Conservation (phyloP, 1,284 basidiomycete species). For the Puccinia coronata region DNA sequence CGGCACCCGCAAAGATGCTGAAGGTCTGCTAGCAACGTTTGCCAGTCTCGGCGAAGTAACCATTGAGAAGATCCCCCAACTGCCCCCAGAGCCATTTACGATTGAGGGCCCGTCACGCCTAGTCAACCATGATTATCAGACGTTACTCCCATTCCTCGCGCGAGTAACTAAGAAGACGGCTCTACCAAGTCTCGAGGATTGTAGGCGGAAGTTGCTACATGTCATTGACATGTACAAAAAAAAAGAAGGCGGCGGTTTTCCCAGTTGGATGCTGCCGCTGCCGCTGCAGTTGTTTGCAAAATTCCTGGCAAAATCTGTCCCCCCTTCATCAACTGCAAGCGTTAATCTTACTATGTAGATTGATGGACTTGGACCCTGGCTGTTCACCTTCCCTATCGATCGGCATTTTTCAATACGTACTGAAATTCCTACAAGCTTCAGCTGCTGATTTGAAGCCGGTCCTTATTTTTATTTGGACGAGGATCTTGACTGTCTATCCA, state of each 20-base stretch:
- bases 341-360: conserved; percentile 43
- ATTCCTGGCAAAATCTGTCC: conserved; percentile 82
- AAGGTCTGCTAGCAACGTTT: conserved; percentile 77
- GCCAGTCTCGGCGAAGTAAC: conserved; percentile 81
- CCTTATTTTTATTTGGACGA: conserved; percentile 49
- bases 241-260: conserved; percentile 78
- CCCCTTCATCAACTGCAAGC: conserved; percentile 42
- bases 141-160: conserved; percentile 75
- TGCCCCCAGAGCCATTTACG: conserved; percentile 75
- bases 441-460: conserved; percentile 48
- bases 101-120: conserved; percentile 64
- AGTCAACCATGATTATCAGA: conserved; percentile 67
- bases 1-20: conserved; percentile 79
- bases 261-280: conserved; percentile 83
- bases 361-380: conserved; percentile 50
- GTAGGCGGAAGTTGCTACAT: conserved; percentile 70
- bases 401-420: conserved; percentile 49
- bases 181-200: conserved; percentile 73
- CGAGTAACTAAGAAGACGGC: conserved; percentile 70
- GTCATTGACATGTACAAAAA: conserved; percentile 79
- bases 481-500: conserved; percentile 50
- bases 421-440: conserved; percentile 48
- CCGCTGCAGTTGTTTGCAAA: conserved; percentile 80
- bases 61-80: conserved; percentile 72
- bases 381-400: conserved; percentile 50